These are phyloP conservation scores for Lactarius hengduanensis DNA, from an alignment of 768 basidiomycete species.

Conservation along the genomic window DNA sequence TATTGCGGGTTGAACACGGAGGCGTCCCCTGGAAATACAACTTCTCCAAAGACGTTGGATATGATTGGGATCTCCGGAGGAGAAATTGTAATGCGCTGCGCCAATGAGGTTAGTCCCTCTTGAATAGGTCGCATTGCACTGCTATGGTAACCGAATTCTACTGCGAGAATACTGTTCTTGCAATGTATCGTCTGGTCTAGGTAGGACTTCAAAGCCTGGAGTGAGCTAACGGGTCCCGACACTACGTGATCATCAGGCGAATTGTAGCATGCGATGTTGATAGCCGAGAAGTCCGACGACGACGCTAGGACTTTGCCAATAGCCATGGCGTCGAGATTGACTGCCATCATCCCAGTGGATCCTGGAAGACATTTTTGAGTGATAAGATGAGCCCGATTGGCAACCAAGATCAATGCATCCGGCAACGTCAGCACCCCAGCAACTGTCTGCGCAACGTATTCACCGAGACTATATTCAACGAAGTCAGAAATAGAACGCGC, in stretches of 20 bases:
- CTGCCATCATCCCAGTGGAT: conserved; percentile 61
- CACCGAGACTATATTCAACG: conserved; percentile 56
- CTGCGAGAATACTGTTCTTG: conserved; percentile 46
- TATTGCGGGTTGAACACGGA: conserved; percentile 50
- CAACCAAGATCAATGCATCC: conserved; percentile 58
- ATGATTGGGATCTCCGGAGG: conserved; percentile 57
- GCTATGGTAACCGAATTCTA: conserved; percentile 68
- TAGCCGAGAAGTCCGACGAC: conserved; percentile 37
- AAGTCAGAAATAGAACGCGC: conserved; percentile 13
- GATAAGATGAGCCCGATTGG: conserved; percentile 58
- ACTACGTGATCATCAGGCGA: conserved; percentile 55
- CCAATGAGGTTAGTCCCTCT: conserved; percentile 46
- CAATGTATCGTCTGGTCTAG: conserved; percentile 40
- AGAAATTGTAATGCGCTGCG: conserved; percentile 39
- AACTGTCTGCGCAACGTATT: conserved; percentile 69
- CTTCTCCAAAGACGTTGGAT: conserved; percentile 57
- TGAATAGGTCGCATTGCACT: conserved; percentile 58
- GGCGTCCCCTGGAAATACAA: conserved; percentile 53
- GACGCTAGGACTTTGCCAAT: conserved; percentile 40
- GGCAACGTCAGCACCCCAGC: conserved; percentile 57
- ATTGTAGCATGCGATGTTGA: conserved; percentile 63
- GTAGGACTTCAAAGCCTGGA: conserved; percentile 43
- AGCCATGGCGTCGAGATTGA: conserved; percentile 41
- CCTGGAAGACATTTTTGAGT: conserved; percentile 43
- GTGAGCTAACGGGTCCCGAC: conserved; percentile 49